A percentile compares a stretch with the other conserved stretches of the same genome.
phyloP scores from a whole-genome alignment of 2,329 filamentous ascomycete species.

The Neonectria neomacrospora region DNA sequence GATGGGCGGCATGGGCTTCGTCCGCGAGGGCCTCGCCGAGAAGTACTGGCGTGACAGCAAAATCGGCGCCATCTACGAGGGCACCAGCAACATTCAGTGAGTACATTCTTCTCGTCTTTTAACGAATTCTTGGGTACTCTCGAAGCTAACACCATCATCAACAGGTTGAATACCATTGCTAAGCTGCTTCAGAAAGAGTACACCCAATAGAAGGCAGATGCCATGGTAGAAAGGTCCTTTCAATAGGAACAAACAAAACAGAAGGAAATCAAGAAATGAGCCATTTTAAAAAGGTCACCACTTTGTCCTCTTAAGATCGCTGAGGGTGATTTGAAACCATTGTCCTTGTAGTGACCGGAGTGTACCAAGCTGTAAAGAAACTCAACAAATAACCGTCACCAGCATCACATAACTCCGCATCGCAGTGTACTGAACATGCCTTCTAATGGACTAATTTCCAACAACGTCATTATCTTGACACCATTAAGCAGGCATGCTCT shows the following conservation, averaged over 20 bases:
- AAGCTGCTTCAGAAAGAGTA: constrained; percentile 72
- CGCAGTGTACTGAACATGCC: neutral
- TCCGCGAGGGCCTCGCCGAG: constrained; percentile 94
- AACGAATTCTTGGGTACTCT: neutral
- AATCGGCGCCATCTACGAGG: constrained; percentile 98
- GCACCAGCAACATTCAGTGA: constrained; percentile 81
- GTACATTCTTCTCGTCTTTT: constrained; percentile 39
- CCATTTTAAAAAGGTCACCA: neutral
- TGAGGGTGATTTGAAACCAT: neutral
- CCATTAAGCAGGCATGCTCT: constrained; percentile 42
- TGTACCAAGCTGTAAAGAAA: neutral
- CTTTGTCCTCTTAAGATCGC: neutral
- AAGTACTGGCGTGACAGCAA: constrained; percentile 99
- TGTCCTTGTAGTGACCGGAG: neutral
- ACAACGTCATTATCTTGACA: constrained; percentile 30
- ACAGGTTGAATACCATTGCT: constrained; percentile 70
- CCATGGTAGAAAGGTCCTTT: constrained; percentile 22
- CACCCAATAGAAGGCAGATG: constrained; percentile 50
- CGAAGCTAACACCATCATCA: constrained; percentile 30
- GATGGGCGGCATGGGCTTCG: constrained; percentile 99
- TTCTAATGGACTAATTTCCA: constrained; percentile 25
- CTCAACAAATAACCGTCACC: neutral
- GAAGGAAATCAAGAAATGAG: constrained; percentile 26
- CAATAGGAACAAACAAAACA: constrained; percentile 25
- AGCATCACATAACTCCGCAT: neutral